Conservation (phyloP, 78 protist genomes). For the Emiliania huxleyi region DNA sequence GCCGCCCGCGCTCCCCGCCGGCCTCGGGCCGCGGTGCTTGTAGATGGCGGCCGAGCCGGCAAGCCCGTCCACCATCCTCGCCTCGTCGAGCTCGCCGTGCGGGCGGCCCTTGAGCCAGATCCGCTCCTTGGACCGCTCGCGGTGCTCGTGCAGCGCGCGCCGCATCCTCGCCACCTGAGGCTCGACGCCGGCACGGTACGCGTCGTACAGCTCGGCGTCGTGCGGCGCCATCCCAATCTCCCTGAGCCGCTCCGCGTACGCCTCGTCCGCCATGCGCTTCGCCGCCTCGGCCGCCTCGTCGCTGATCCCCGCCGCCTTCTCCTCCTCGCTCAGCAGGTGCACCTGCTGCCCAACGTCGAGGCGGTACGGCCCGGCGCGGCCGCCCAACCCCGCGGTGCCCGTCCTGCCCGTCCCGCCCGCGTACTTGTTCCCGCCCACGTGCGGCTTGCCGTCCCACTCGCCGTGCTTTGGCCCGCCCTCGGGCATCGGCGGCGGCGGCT, state of each 20-base stretch:
- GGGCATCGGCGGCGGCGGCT: not conserved
- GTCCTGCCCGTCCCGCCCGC: constrained; percentile 82
- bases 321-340: constrained; percentile 37
- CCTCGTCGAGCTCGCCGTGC: constrained; percentile 65
- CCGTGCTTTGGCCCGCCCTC: constrained; percentile 48
- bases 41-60: constrained; percentile 55
- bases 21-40: not conserved
- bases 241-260: constrained; percentile 43
- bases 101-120: constrained; percentile 61
- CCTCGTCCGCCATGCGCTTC: constrained; percentile 51
- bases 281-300: constrained; percentile 41
- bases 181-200: not conserved
- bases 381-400: constrained; percentile 80
- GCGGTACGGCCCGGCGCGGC: constrained; percentile 75
- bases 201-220: constrained; percentile 16
- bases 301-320: not conserved
- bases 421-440: constrained; percentile 77
- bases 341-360: constrained; percentile 42
- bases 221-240: constrained; percentile 54
- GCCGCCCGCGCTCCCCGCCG: not conserved
- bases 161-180: constrained; percentile 42
- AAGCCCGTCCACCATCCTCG: constrained; percentile 60
- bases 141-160: constrained; percentile 40
- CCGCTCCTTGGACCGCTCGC: constrained; percentile 58
- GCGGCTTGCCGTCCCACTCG: constrained; percentile 58